phyloP scores from a whole-genome alignment of 371 early-diverging fungal species.

The Rhizopus microsporus region DNA sequence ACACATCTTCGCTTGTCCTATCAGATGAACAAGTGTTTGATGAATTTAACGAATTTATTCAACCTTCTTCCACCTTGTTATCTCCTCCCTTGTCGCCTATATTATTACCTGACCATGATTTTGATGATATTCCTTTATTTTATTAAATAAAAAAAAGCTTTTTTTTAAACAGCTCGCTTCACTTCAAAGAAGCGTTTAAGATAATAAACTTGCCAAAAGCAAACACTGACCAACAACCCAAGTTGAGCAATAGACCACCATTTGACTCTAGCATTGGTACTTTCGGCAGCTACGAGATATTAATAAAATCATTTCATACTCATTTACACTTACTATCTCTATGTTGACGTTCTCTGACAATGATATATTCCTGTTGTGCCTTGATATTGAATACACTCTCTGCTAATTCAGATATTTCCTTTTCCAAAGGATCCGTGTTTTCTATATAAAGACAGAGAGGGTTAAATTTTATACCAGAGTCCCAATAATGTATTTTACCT shows the following conservation, averaged over 20 bases:
- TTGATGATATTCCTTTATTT: constrained; percentile 22
- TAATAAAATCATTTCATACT: neutral
- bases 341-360: constrained; percentile 68
- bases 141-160: constrained; percentile 2
- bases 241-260: constrained; percentile 79
- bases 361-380: constrained; percentile 77
- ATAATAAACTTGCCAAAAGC: constrained; percentile 72
- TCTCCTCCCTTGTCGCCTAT: constrained; percentile 23
- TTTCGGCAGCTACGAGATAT: constrained; percentile 67
- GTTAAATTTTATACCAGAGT: too few species aligned
- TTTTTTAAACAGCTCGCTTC: constrained; percentile 65
- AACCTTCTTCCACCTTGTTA: constrained; percentile 6
- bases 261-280: constrained; percentile 73
- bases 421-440: constrained; percentile 64
- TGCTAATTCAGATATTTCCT: constrained; percentile 67
- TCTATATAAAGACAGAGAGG: too few species aligned
- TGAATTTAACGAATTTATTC: constrained; percentile 17
- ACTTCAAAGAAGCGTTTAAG: constrained; percentile 80
- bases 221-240: constrained; percentile 61
- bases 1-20: neutral
- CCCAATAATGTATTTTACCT: constrained; percentile 33
- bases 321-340: constrained; percentile 62
- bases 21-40: constrained; percentile 9
- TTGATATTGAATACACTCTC: constrained; percentile 65
- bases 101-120: constrained; percentile 17